Base-by-base conservation (phyloP, 2,329 filamentous ascomycete genomes). In the Trichoderma guizhouense region DNA sequence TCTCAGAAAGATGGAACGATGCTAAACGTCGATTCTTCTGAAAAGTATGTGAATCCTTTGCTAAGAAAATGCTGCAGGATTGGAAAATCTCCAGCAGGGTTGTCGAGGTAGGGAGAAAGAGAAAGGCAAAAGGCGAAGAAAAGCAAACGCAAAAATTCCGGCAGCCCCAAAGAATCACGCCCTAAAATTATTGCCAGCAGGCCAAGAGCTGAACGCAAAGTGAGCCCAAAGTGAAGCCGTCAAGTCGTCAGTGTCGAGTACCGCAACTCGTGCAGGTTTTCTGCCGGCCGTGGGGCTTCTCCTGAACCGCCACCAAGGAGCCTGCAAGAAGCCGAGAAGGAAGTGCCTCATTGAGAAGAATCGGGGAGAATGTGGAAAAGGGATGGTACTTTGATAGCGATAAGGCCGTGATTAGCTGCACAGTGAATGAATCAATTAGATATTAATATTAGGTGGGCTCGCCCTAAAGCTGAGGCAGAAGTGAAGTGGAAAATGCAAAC, bases 201-300 rank as follows among this genome's bases (percentile, higher is more conserved):
- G 39, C 30, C 47, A 21, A 60, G 51, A 28, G 34, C 32, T 32
- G 47, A 65, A n/a, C 32, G 7, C 39, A 36, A 72, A 26, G 15
- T 65, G 47, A 65, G 69, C 2, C n/a, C 30, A 47, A 65, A 62
- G 60, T 71, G 67, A 72, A 32, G 39, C 9, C n/a, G 39, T 62
- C 28, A 12, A 34, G 34, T 11, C 30, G 21, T 47, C 32, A 24
- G 15, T 2, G 18, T 32, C 58, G 14, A 30, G 60, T 64, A n/a
- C 60, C 32, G 24, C 68, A 51, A 55, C 68, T 58, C 60, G 30
- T 43, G 18, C 21, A 64, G 24, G 18, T 39, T 71, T 71, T 71
- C 65, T 58, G 21, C 18, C 30, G 47, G 24, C 51, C 14, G 30
- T 15, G 30, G 30, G 15, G 43, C 47, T 70, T 64, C 68, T 64